Base-by-base conservation (phyloP, 1,284 basidiomycete species). In the Cutaneotrichosporon daszewskae region DNA sequence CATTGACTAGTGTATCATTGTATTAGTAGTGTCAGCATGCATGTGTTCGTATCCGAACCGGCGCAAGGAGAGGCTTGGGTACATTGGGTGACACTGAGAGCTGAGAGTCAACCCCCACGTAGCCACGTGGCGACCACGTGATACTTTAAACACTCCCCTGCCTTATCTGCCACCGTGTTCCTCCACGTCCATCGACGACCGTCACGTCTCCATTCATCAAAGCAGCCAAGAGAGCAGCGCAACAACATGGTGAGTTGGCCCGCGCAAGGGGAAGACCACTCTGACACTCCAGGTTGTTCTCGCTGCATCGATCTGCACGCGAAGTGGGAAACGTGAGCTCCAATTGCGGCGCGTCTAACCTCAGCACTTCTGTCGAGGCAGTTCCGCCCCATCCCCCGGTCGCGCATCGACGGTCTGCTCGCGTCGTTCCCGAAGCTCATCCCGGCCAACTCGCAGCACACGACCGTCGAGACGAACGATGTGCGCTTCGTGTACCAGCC, bases 401-500 rank as follows among this genome's bases (percentile, higher is more conserved):
- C 90, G 3, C 79, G 94, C 45, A 89, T 98, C 62, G 92, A 98
- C 72, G 87, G 89, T 32, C 83, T 98, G 25, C 83, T 98, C 33
- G 85, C 92, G 9, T 92, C 92, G 6, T 99, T 98, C 77, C 91
- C 94, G 10, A 97, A 96, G 71, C 83, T 97, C 58, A 94, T 99
- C 58, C 90, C 89, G n/a, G 80, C 84, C 50, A 90, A 90, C 62
- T 91, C 87, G 14, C 94, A 98, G 72, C 95, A 98, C 72, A 99
- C 95, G 9, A 90, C 90, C 12, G 85, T 95, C 56, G 90, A 95
- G 73, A 92, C 87, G 0, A 70, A 81, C 37, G 87, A 91, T 70
- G 90, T 94, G 43, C 87, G 95, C 58, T 99, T 92, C 68, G 94
- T 99, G 58, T 99, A 97, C 71, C 91, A 96, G 64, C 94, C 94